Base-by-base conservation (phyloP, 441 rosid genomes). In the Corymbia citriodora region DNA sequence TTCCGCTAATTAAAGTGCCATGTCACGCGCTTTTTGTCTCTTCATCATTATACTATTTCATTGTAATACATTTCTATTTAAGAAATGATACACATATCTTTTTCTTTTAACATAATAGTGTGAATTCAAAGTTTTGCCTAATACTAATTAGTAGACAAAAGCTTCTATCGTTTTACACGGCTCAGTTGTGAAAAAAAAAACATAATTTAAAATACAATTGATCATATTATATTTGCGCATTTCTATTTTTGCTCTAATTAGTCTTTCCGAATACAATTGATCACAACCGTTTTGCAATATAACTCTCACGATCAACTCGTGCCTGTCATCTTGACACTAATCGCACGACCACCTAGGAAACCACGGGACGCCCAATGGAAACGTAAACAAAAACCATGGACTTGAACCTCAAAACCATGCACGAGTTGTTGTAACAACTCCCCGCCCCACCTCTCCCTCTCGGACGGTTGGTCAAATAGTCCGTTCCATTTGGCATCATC, bases 191-290 rank as follows among this genome's bases (percentile, higher is more conserved):
- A 1, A 68, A 8, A 57, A 10, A 61, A 33, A 33, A 33, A 33
- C 27, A 12, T 61, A n/a, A 8, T 61, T 61, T 61, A 40, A 61
- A 61, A 29, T 57, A 57, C 27, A 61, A 61, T 61, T 27, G 2
- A 0, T 7, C 0, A 7, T 7, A 65, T 65, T n/a, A 7, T 65
- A 2, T 63, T 65, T n/a, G 33, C 3, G 6, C 3, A n/a, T 65
- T 65, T 31, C 40, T 68, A 2, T n/a, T 68, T 68, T 68, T 16
- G 6, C 3, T 1, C 2, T 68, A 68, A 31, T 68, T 31, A 21
- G 52, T 79, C 14, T 79, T 6, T 45, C 4, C 1, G 7, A 36
- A 72, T 19, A 23, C 1, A 79, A 40, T 72, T 12, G 21, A 12
- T 29, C 52, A 1, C 52, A 9, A 40, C n/a, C 85, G 52, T 45